Base-by-base conservation (phyloP, 495 filamentous ascomycete species). In the Aspergillus carlsbadensis region DNA sequence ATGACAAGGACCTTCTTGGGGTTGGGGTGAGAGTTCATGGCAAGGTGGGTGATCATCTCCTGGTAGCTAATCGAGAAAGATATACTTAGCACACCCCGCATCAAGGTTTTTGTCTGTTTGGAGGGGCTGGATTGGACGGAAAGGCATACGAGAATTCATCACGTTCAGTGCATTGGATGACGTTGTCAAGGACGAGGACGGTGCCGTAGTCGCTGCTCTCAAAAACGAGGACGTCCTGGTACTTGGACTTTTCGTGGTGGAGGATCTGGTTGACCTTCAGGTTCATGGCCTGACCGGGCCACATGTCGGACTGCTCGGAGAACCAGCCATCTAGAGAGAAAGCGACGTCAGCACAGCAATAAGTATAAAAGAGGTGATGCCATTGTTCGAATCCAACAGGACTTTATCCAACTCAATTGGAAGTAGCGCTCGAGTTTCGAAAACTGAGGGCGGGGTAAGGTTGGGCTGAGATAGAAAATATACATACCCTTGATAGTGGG, bases 11-110 rank as follows among this genome's bases (percentile, higher is more conserved):
- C 92, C 78, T 92, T 93, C 86, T 96, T 92, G 64, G 94, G 94
- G 79, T 94, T 84, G 61, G 93, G 95, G 83, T 98, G 94, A 21
- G 94, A 90, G 84, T 95, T 95, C 89, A 99, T 92, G 75, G 91
- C 94, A 50, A 98, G 83, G 77, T 99, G 92, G 56, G 94, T 91
- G 78, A 99, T 99, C 94, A 99, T 99, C 84, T 99, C 95, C 79
- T 99, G 95, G 85, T 98, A 98, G 57, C 83, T 86, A 54, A 49
- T 42, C 18, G 42, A 40, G 10, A 54, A 17, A 22, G 45, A 10
- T 6, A 7, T 20, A 3, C 29, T 47, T 15, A 47, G 42, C n/a
- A n/a, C n/a, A n/a, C 33, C 37, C 22, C 20, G 41, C 52, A 29
- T 37, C 1, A 7, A 35, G 22, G 36, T 15, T 11, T 39, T 29